Evolutionary conservation across 2,329 filamentous ascomycete species (phyloP).

Genomic region (Neofusicoccum cordaticola): DNA sequence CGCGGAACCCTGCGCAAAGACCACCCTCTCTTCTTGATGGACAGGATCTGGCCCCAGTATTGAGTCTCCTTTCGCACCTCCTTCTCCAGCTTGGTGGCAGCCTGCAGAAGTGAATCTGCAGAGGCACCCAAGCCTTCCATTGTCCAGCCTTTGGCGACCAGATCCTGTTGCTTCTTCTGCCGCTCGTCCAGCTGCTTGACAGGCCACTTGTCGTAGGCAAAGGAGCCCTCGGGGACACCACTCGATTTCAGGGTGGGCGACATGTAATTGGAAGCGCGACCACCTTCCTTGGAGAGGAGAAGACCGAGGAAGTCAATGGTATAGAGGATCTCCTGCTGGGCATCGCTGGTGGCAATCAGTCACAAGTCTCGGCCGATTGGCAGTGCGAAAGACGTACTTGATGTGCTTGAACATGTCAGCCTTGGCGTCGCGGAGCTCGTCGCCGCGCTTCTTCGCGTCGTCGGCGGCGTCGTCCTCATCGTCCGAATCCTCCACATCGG

Average conservation of each 20-base stretch:
- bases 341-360: constrained; percentile 31
- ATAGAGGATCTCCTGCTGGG: constrained; percentile 62
- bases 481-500: constrained; percentile 36
- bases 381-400: constrained; percentile 27
- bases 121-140: constrained; percentile 73
- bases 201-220: constrained; percentile 63
- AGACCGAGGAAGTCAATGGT: constrained; percentile 81
- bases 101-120: constrained; percentile 69
- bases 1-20: constrained; percentile 74
- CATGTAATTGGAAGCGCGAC: constrained; percentile 69
- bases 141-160: constrained; percentile 67
- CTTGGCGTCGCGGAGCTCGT: constrained; percentile 40
- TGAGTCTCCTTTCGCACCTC: constrained; percentile 77
- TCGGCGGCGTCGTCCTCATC: constrained; percentile 46
- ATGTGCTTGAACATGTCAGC: constrained; percentile 42
- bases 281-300: constrained; percentile 76
- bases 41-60: constrained; percentile 86
- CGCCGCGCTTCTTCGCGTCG: constrained; percentile 33
- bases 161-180: constrained; percentile 38
- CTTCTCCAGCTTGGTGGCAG: constrained; percentile 68
- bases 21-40: constrained; percentile 82
- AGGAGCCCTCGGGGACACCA: constrained; percentile 66
- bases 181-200: constrained; percentile 32
- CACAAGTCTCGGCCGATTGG: neutral
- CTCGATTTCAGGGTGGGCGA: constrained; percentile 67